Percentiles rank a stretch among this genome's conserved stretches.
phyloP scores from a whole-genome alignment of 495 filamentous ascomycete genomes.

The Podospora comata region DNA sequence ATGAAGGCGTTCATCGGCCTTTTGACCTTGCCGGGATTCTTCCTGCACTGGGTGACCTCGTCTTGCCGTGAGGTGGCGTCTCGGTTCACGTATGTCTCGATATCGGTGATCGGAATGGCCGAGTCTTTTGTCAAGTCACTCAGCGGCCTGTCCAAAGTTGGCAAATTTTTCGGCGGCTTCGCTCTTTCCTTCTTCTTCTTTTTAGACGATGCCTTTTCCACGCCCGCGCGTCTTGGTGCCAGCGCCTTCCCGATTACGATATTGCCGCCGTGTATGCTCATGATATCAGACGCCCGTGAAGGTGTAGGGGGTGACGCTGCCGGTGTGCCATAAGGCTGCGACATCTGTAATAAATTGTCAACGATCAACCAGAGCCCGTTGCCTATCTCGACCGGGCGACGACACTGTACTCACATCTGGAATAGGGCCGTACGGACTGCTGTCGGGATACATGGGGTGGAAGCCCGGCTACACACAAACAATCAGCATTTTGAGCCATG shows the following conservation, averaged over 20 bases:
- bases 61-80: conserved; percentile 59
- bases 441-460: conserved; percentile 37
- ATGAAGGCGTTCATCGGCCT: conserved; percentile 99
- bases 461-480: conserved; percentile 30
- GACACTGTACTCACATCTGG: conserved; percentile 28
- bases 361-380: neutral
- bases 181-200: conserved; percentile 51
- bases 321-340: conserved; percentile 49
- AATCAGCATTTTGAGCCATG: conserved; percentile 17
- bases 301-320: conserved; percentile 51
- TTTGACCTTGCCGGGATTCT: conserved; percentile 74
- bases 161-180: conserved; percentile 50
- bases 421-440: conserved; percentile 32
- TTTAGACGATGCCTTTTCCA: conserved; percentile 38
- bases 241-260: conserved; percentile 18
- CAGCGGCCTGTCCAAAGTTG: conserved; percentile 63
- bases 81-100: conserved; percentile 77
- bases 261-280: conserved; percentile 43
- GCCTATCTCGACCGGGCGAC: neutral
- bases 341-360: conserved; percentile 3
- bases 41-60: conserved; percentile 65
- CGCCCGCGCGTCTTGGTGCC: conserved; percentile 25
- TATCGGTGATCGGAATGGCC: conserved; percentile 67
- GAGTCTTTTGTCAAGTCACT: conserved; percentile 68
- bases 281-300: conserved; percentile 34